Evolutionary conservation across 2,329 filamentous ascomycete species (phyloP).

Genomic region (Sclerotinia spermophila): DNA sequence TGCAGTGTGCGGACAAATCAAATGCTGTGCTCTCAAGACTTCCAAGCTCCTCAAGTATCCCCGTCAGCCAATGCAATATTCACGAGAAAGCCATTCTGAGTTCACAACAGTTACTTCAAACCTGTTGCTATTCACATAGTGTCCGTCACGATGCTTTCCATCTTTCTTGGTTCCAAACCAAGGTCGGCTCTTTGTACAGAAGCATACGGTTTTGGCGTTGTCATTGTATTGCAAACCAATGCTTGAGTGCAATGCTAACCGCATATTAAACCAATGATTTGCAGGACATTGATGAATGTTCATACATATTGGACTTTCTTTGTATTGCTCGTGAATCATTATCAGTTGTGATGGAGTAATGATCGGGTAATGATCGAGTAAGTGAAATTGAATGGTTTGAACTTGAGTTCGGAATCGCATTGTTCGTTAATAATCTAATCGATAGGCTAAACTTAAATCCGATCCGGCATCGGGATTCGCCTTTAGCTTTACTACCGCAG

Average conservation of each 20-base stretch:
- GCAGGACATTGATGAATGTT: neutral
- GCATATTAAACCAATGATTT: neutral
- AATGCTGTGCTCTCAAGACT: neutral
- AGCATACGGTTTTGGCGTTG: neutral
- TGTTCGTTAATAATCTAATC: neutral
- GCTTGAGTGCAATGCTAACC: neutral
- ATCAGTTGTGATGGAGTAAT: conserved; percentile 6
- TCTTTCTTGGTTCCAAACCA: neutral
- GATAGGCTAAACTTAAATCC: conserved; percentile 12
- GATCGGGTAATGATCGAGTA: conserved; percentile 9
- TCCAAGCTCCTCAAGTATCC: neutral
- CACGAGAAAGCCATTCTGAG: neutral
- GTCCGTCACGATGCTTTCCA: neutral
- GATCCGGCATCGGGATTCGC: conserved; percentile 12
- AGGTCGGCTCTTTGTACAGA: neutral
- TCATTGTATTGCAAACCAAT: neutral
- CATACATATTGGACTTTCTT: neutral
- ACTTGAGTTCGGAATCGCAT: neutral
- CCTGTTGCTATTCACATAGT: neutral
- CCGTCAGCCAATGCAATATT: neutral
- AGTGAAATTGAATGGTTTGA: neutral
- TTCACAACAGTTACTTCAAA: neutral
- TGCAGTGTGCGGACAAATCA: neutral
- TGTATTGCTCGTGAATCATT: neutral
- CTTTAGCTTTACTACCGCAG: neutral